Base-by-base conservation (phyloP, 345 rosid species). In the Salix viminalis region DNA sequence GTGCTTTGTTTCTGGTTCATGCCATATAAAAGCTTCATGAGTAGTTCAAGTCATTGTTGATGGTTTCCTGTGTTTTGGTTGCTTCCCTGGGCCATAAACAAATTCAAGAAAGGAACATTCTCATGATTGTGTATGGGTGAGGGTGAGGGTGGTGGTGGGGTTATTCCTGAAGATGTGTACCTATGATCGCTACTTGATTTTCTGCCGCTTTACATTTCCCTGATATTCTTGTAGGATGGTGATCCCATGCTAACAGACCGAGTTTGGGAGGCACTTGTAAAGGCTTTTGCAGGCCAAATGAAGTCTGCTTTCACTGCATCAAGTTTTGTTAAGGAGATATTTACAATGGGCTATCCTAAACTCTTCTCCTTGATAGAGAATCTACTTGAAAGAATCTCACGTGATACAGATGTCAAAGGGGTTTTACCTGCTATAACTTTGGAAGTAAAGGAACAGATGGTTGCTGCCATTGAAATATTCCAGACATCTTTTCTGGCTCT, bases 261-360 rank as follows among this genome's bases (percentile, higher is more conserved):
- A 77, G 97, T 96, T 52, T 96, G 99, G 99, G 99, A 92, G 81
- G 97, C 97, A 58, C 81, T 94, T 78, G 94, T 94, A 82, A 94
- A 94, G 82, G 92, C 94, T 28, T 94, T 94, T 89, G 89, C 97
- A 15, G 88, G 74, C 77, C 99, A 94, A 80, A 92, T 96, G 97
- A 96, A 94, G 80, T 91, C 98, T 77, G 94, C 97, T 73, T 96
- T 87, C 84, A 92, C 97, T 46, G 97, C 98, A 44, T 96, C 99
- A 78, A 96, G 97, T 85, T 96, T 92, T 85, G 98, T 96, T 14
- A 96, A 94, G 85, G 98, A 96, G 77, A 89, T 91, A 78, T 92
- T 96, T 79, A 92, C 98, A 4, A 82, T 75, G 74, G 99, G 98
- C 64, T 96, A 96, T 72, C 99, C 99, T 10, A 96, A 96, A 78